phyloP scores from a whole-genome alignment of 352 stramenopile species.

The Pythium utonaiense region DNA sequence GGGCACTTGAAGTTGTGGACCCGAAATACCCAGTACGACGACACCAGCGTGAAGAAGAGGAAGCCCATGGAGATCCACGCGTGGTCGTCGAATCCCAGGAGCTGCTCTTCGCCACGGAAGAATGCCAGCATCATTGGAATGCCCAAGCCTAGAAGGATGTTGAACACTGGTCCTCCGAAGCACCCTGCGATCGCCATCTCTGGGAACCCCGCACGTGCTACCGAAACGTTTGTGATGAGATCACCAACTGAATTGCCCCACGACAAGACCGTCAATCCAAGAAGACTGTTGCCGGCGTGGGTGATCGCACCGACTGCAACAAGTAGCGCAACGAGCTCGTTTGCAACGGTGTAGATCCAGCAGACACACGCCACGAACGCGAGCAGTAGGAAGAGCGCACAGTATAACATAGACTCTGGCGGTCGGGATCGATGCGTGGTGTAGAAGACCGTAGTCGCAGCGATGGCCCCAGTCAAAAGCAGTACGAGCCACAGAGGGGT shows the following conservation, averaged over 20 bases:
- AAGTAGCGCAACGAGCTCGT: constrained; percentile 82
- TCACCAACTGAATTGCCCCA: constrained; percentile 86
- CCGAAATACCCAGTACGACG: constrained; percentile 53
- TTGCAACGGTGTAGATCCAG: constrained; percentile 91
- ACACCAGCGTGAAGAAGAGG: constrained; percentile 50
- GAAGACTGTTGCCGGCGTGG: constrained; percentile 65
- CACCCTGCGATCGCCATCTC: constrained; percentile 86
- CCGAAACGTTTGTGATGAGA: constrained; percentile 80
- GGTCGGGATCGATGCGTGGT: constrained; percentile 59
- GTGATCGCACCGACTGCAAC: constrained; percentile 73
- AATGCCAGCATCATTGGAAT: constrained; percentile 67
- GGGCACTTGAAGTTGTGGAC: constrained; percentile 56
- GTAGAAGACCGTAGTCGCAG: constrained; percentile 68
- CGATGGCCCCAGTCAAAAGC: constrained; percentile 8
- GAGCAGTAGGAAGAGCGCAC: constrained; percentile 57
- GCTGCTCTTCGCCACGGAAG: constrained; percentile 36
- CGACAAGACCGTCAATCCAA: constrained; percentile 75
- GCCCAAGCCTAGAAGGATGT: constrained; percentile 75
- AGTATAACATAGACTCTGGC: constrained; percentile 43
- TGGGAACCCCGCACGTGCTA: constrained; percentile 71
- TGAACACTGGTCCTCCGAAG: constrained; percentile 82
- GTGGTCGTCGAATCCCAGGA: constrained; percentile 58
- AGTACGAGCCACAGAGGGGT: constrained; percentile 47
- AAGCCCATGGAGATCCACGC: constrained; percentile 71
- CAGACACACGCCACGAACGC: constrained; percentile 82